Base-by-base conservation (phyloP, 352 stramenopile genomes). In the Thalassiosira hispida region DNA sequence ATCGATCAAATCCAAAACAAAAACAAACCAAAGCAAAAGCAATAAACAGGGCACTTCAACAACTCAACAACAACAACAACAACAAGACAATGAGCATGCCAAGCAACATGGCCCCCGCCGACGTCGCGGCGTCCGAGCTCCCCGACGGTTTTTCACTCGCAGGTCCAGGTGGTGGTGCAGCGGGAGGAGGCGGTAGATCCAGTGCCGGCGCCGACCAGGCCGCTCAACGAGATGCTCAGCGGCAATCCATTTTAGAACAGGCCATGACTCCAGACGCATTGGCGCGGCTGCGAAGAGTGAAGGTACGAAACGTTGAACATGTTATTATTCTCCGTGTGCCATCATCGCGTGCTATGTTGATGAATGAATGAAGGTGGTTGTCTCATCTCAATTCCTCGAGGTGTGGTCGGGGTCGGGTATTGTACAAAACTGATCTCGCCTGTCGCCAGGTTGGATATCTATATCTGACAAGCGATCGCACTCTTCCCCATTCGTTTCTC, bases 191-290 rank as follows among this genome's bases (percentile, higher is more conserved):
- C 9, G 78, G 59, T 8, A 27, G 42, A 20, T 33, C 42, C n/a
- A 47, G n/a, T 38, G 29, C 22, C 40, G 29, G 52, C 23, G 59
- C 23, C 20, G 59, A 66, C n/a, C 20, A 71, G 35, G 57, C 75
- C 1, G 66, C 59, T 14, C 70, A 84, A 46, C 68, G 75, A 33
- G 64, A 90, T 12, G 81, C 82, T 25, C 86, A 94, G 62, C 75
- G 79, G 40, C 61, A 90, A 73, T 73, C 80, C 7, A 89, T 94
- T 64, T 77, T 94, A 46, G 71, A 92, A 61, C 87, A 92, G 81
- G 87, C 84, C 14, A 81, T 91, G 60, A 87, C 85, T 25, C 62
- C 76, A 22, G 79, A 91, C 47, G 89, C 89, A 5, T 63, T 92
- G 65, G 89, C 86, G 38, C 52, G 89, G 62, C 68, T 94, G 60